Evolutionary conservation across 2,329 filamentous ascomycete species (phyloP), one percentile per base, ranked within the genome.

Genomic region (Colletotrichum ledebouriae): DNA sequence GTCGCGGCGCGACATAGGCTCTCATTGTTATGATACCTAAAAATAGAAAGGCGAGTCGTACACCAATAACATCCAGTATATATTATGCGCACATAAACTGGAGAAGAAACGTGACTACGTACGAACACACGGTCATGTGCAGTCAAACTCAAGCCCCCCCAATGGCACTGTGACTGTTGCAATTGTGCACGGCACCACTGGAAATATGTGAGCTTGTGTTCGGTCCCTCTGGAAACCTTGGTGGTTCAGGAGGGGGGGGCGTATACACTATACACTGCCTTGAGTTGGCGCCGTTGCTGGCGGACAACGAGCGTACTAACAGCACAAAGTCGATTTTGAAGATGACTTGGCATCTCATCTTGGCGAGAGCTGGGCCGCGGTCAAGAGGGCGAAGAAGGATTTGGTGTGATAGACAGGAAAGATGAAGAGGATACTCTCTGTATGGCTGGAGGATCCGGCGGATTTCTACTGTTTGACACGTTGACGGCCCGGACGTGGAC

Each of bases 281-380:
- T 10, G 12, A 37, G 7, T 57, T 58, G 29, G 44, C 52, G 52
- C 44, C 59, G 39, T 50, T 33, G 55, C 29, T 44, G 61, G 55
- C 44, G 20, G 25, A 25, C 25, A 25, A 25, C 22, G 22, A 25
- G 4, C 22, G 22, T 25, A 25, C 22, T 25, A 25, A 52, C 47
- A 15, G 33, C 34, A 34, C 11, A 41, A 46, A 46, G 46, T 39
- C 37, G 39, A 42, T 53, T 52, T 53, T 58, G 10, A 34, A 44
- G 44, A 52, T 46, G 39, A n/a, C 64, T 58, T 53, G 52, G 64
- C 59, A 53, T 34, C 33, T 33, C 5, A 33, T 34, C 49, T 34
- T 20, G 47, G 47, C 34, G 34, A 39, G 25, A 39, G 15, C 56
- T 25, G 15, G 15, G 37, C 17, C 15, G 42, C 17, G 37, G n/a